Percentiles rank a stretch among this genome's conserved stretches.
Conservation (phyloP, 257 asterid species). For the Jasminum sambac region DNA sequence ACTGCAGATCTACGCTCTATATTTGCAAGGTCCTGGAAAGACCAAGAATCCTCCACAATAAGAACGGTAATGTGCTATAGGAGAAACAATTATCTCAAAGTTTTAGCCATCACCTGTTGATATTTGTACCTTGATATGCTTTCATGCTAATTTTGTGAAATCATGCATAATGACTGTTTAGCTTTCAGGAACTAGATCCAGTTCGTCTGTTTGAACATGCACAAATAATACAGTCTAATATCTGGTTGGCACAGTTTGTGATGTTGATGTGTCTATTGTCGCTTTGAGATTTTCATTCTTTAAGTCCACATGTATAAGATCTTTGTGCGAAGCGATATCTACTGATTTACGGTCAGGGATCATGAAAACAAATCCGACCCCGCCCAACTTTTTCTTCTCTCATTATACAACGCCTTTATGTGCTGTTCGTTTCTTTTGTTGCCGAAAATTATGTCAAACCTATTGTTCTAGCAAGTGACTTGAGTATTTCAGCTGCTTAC, state of each 20-base stretch:
- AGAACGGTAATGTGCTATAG: constrained; percentile 49
- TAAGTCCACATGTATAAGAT: background rate
- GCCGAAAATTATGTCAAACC: background rate
- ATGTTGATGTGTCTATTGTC: background rate
- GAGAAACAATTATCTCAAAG: constrained; percentile 8
- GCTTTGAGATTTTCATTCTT: background rate
- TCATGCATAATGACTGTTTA: background rate
- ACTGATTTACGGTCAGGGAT: background rate
- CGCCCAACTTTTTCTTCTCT: background rate
- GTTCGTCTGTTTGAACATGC: background rate
- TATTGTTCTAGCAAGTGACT: background rate
- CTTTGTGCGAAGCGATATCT: background rate
- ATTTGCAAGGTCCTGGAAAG: constrained; percentile 56
- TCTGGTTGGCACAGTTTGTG: background rate
- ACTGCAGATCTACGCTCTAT: constrained; percentile 64
- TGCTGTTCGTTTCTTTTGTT: background rate
- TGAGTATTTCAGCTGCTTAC: background rate
- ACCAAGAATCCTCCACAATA: constrained; percentile 50
- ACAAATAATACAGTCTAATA: background rate
- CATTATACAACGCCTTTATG: background rate
- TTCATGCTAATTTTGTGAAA: background rate
- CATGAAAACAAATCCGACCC: background rate
- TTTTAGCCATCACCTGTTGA: background rate
- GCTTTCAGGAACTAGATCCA: background rate
- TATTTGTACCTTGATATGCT: background rate